Conservation (phyloP, 208 protist species). For the Angomonas desouzai region DNA sequence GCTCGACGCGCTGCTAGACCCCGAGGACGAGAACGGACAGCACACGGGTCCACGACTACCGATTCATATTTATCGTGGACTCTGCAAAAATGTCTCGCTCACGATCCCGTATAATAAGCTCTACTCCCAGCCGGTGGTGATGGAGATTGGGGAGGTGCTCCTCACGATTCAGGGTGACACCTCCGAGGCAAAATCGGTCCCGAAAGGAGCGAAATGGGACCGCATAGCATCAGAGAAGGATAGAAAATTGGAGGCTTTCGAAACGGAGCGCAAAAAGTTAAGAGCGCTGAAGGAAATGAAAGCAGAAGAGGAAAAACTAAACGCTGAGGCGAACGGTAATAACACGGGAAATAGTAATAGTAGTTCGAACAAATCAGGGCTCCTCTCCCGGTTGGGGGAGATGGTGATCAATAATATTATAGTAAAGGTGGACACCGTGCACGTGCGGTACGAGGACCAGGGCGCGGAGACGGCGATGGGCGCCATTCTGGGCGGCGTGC, state of each 20-base stretch:
- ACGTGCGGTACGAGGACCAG: conserved; percentile 84
- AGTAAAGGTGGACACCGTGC: conserved; percentile 71
- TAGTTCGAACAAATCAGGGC: conserved; percentile 35
- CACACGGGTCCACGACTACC: conserved; percentile 15
- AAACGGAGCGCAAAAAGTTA: conserved; percentile 38
- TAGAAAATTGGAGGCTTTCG: conserved; percentile 61
- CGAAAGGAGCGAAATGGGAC: conserved; percentile 52
- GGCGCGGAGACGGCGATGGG: conserved; percentile 53
- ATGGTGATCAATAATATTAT: conserved; percentile 87
- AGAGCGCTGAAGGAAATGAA: conserved; percentile 11
- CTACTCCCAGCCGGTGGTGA: conserved; percentile 73
- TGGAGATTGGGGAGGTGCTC: conserved; percentile 77
- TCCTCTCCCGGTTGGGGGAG: conserved; percentile 75
- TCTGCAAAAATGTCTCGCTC: conserved; percentile 78
- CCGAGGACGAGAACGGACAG: conserved; percentile 9
- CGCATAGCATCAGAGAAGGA: conserved; percentile 43
- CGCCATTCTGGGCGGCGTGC: conserved; percentile 65
- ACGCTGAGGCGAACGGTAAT: not conserved
- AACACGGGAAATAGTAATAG: not conserved
- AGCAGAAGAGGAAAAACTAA: conserved; percentile 16
- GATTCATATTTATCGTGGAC: conserved; percentile 52
- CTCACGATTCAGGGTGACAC: conserved; percentile 38
- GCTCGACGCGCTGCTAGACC: conserved; percentile 21
- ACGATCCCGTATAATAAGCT: conserved; percentile 74
- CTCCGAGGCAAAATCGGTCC: not conserved